Conservation (phyloP, 2,329 filamentous ascomycete genomes). For the Colletotrichum abscissum region DNA sequence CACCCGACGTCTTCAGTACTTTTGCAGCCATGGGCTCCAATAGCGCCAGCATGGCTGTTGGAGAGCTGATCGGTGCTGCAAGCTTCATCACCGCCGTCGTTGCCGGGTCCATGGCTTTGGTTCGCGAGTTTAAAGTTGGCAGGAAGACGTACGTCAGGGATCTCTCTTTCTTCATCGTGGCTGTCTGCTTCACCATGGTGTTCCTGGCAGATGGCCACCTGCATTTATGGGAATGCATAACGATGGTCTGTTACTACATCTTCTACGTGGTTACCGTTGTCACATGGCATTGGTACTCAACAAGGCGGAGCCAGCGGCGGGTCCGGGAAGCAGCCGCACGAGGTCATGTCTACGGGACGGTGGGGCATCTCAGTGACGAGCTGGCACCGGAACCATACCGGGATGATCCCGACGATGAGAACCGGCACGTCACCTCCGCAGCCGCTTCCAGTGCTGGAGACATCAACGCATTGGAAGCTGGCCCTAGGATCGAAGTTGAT, state of each 20-base stretch:
- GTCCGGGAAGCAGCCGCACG: constrained; percentile 78
- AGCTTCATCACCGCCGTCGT: constrained; percentile 97
- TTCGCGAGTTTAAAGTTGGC: constrained; percentile 93
- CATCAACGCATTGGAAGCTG: constrained; percentile 56
- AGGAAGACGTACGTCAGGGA: constrained; percentile 92
- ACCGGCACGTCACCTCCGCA: constrained; percentile 37
- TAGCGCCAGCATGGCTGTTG: constrained; percentile 95
- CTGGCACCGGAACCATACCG: constrained; percentile 70
- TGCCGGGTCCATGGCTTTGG: constrained; percentile 95
- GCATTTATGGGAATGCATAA: constrained; percentile 86
- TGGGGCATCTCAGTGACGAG: constrained; percentile 63
- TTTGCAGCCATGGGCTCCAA: constrained; percentile 98
- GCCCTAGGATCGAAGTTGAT: constrained; percentile 60
- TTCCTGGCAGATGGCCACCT: constrained; percentile 88
- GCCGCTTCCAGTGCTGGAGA: constrained; percentile 43
- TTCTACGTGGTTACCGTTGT: constrained; percentile 93
- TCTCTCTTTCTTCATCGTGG: constrained; percentile 89
- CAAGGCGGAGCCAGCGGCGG: constrained; percentile 67
- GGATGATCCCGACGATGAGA: constrained; percentile 64
- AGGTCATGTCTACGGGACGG: constrained; percentile 75
- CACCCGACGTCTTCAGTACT: constrained; percentile 97
- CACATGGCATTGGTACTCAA: constrained; percentile 89
- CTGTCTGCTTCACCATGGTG: constrained; percentile 86
- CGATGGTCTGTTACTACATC: constrained; percentile 91
- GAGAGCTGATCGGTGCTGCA: constrained; percentile 93